These are phyloP conservation scores for Spathaspora arborariae DNA, from an alignment of 805 yeast species.

Conservation along the genomic window DNA sequence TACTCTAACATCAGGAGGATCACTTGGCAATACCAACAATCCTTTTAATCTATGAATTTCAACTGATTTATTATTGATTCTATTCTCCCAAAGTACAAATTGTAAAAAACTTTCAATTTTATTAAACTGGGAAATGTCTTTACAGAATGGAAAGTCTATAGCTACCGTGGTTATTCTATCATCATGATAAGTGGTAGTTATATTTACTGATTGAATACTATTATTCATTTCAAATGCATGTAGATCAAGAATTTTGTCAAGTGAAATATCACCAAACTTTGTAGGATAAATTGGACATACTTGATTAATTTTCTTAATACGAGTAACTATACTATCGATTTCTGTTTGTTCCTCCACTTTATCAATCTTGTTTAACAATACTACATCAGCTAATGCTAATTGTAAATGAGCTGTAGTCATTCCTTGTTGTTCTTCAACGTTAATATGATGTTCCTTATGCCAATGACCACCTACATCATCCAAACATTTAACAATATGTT, in stretches of 20 bases:
- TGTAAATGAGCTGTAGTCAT: constrained; percentile 85
- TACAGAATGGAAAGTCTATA: constrained; percentile 40
- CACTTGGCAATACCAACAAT: constrained; percentile 41
- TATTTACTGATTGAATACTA: constrained; percentile 12
- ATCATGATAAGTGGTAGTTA: constrained; percentile 28
- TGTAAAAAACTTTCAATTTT: constrained; percentile 64
- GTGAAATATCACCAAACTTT: constrained; percentile 68
- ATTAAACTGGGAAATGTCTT: constrained; percentile 31
- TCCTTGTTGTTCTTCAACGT: constrained; percentile 34
- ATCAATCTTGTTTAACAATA: constrained; percentile 79
- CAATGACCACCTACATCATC: constrained; percentile 73
- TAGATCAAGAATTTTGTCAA: constrained; percentile 65
- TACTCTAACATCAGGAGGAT: constrained; percentile 43
- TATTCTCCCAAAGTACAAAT: constrained; percentile 68
- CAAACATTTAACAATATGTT: constrained; percentile 60
- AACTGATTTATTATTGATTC: constrained; percentile 36
- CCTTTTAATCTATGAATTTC: constrained; percentile 89
- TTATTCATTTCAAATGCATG: constrained; percentile 62
- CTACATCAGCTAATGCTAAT: constrained; percentile 82
- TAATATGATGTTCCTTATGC: constrained; percentile 44
- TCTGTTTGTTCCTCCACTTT: constrained; percentile 20
- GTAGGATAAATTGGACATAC: constrained; percentile 67
- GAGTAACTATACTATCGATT: constrained; percentile 28
- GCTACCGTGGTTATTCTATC: constrained; percentile 34
- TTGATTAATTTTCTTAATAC: constrained; percentile 56